Conservation (phyloP, 2,329 filamentous ascomycete species). For the Blumeria graminis region DNA sequence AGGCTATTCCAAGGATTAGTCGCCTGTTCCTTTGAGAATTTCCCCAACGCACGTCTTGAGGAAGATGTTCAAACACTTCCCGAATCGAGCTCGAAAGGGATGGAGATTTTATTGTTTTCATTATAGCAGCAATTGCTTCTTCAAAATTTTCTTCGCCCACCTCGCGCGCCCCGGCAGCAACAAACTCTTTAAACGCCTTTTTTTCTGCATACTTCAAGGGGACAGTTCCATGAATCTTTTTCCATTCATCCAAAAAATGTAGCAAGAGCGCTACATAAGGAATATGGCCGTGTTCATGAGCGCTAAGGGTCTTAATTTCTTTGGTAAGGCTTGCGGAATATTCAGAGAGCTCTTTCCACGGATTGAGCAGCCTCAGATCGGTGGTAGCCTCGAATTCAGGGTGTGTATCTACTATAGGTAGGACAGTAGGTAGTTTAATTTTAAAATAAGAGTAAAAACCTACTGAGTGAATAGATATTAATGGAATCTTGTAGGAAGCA, state of each 20-base stretch:
- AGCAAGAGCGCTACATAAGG: conserved; percentile 69
- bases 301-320: conserved; percentile 42
- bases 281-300: conserved; percentile 74
- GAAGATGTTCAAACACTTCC: conserved; percentile 52
- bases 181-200: conserved; percentile 48
- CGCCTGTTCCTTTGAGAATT: conserved; percentile 6
- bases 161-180: conserved; percentile 45
- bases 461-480: conserved; percentile 65
- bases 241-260: conserved; percentile 66
- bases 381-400: conserved; percentile 66
- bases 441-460: conserved; percentile 84
- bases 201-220: conserved; percentile 71
- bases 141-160: conserved; percentile 94
- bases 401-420: conserved; percentile 88
- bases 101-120: conserved; percentile 58
- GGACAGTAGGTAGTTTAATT: conserved; percentile 51
- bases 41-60: conserved; percentile 24
- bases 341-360: conserved; percentile 58
- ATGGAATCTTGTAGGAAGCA: conserved; percentile 36
- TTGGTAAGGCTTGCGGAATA: conserved; percentile 44
- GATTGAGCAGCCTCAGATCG: conserved; percentile 60
- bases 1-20: conserved; percentile 14
- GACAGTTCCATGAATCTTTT: conserved; percentile 38
- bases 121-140: conserved; percentile 65
- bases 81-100: conserved; percentile 43